These are phyloP conservation scores for Epipyxis sp. DNA, from an alignment of 108 stramenopile species.

Conservation along the genomic window DNA sequence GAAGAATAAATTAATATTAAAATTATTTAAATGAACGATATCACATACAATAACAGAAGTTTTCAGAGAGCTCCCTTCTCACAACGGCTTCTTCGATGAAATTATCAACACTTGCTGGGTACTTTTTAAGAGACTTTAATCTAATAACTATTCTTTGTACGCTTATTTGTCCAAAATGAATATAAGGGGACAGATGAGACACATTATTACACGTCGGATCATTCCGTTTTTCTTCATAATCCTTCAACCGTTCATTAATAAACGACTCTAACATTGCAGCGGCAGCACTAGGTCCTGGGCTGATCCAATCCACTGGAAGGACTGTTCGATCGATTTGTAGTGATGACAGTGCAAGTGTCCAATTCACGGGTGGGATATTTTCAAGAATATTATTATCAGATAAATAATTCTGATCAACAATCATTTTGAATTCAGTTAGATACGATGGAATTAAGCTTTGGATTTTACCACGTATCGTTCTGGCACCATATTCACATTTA, in stretches of 20 bases:
- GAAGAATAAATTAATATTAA: not conserved
- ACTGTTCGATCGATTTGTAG: constrained; percentile 50
- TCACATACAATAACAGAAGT: constrained; percentile 83
- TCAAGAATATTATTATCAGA: too few species aligned
- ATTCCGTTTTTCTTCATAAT: constrained; percentile 78
- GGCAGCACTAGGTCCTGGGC: constrained; percentile 69
- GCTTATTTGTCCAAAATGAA: constrained; percentile 75
- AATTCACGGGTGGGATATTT: constrained; percentile 22
- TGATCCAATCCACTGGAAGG: constrained; percentile 54
- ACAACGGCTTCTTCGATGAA: constrained; percentile 93
- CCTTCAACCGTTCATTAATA: constrained; percentile 54
- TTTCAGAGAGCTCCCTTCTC: constrained; percentile 90
- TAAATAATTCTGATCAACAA: too few species aligned
- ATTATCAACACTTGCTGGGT: constrained; percentile 56
- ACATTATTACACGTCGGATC: constrained; percentile 78
- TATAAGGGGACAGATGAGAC: constrained; percentile 79
- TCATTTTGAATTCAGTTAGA: constrained; percentile 68
- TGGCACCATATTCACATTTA: constrained; percentile 86
- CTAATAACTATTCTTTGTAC: constrained; percentile 73
- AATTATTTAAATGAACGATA: not conserved
- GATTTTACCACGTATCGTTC: constrained; percentile 91
- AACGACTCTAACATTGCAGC: constrained; percentile 71
- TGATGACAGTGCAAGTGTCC: constrained; percentile 12
- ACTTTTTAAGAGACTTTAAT: constrained; percentile 61
- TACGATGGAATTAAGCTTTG: constrained; percentile 67